phyloP scores from a whole-genome alignment of 2,329 filamentous ascomycete species.

The Ophiostoma sp. region DNA sequence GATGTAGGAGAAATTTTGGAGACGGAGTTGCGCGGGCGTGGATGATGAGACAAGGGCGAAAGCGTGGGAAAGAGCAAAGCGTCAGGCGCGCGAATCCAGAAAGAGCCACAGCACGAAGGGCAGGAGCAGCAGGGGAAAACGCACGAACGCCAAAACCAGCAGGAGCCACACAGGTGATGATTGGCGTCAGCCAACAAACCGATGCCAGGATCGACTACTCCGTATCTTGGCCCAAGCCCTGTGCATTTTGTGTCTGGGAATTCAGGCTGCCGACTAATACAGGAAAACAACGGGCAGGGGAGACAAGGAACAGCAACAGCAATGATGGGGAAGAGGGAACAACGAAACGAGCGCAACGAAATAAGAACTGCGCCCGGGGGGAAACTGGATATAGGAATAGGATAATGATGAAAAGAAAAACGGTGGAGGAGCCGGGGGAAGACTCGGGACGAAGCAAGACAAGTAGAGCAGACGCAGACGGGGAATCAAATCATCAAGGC shows the following conservation, averaged over 20 bases:
- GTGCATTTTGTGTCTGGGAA: constrained; percentile 3
- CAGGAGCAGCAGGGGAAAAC: neutral
- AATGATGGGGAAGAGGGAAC: neutral
- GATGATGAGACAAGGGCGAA: constrained; percentile 27
- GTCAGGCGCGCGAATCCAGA: constrained; percentile 23
- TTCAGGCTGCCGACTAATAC: neutral
- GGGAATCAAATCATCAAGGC: neutral
- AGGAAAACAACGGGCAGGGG: neutral
- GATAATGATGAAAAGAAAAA: neutral
- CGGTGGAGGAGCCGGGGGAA: neutral
- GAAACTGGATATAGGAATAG: neutral
- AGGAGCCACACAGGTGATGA: constrained; percentile 13
- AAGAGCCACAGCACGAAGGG: constrained; percentile 18
- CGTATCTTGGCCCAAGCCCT: neutral
- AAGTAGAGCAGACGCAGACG: neutral
- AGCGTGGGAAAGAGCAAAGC: neutral
- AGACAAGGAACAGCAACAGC: neutral
- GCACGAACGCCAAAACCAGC: neutral
- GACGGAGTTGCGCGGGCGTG: constrained; percentile 10
- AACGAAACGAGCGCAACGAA: too few species aligned
- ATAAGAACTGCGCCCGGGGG: neutral
- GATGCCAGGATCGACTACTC: constrained; percentile 1
- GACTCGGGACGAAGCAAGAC: neutral
- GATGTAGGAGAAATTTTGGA: constrained; percentile 18
- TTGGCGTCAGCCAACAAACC: constrained; percentile 26